Evolutionary conservation across 2,329 filamentous ascomycete genomes (phyloP), one percentile per base, ranked within the genome.

Genomic region (Onygenales sp.): DNA sequence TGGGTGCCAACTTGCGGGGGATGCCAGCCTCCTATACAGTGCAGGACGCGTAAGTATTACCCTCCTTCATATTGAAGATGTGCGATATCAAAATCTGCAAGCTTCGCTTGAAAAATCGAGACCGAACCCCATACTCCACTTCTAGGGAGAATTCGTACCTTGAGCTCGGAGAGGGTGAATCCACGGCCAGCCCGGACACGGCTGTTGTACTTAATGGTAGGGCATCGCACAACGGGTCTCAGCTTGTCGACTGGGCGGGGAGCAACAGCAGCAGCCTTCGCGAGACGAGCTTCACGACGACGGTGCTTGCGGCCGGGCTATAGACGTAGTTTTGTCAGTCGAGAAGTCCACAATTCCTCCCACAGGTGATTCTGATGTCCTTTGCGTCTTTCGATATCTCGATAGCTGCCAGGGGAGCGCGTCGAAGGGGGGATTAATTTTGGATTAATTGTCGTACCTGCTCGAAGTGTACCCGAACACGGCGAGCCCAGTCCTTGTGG

Each of bases 401-500:
- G 3, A 3, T 45, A 11, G 5, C 7, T 33, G 48, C 14, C 8
- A 7, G 33, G 9, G 31, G 38, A 31, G 35, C 36, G 5, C 31
- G 9, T 36, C 31, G 3, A 5, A 27, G 5, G 21, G 21, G 21
- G 21, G 21, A 5, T 47, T 27, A 10, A 21, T 17, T 17, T 48
- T 39, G 9, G 36, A 39, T 39, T 39, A 39, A 36, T 27, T 38
- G 21, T 74, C 77, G 77, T 92, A 95, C 92, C 90, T 97, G 93
- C 83, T 98, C 90, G 82, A 98, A 98, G 84, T 98, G 93, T 78
- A 89, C 88, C 80, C 90, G 89, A 74, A 98, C 93, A 80, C 91
- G 89, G 81, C 90, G 89, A 80, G 97, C 91, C 93, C 93, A 98
- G 84, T 98, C 91, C 89, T 95, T 96, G 81, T 89, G 91, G 89